Evolutionary conservation across 1,284 basidiomycete species (phyloP), one percentile per base, ranked within the genome.

Genomic region (Inonotus obliquus): DNA sequence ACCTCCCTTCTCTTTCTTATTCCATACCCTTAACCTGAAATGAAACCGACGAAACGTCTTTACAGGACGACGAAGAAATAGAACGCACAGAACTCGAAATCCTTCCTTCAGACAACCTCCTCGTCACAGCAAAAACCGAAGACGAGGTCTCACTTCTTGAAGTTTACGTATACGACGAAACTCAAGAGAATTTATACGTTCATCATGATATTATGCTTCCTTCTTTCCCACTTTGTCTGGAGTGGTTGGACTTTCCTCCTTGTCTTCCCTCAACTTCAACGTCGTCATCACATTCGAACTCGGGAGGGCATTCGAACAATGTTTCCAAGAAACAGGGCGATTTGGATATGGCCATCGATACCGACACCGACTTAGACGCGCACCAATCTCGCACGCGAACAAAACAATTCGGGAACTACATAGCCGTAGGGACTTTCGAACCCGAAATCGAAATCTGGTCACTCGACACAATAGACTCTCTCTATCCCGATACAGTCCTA

Each of bases 381-480:
- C 32, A 32, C 32, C 32, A 32, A 32, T 32, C 41, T 17, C 68
- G 75, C 13, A 67, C 74, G 7, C 67, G 74, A 23, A 70, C 74
- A 13, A 78, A 77, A 65, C 72, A 76, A 60, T 81, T 84, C 63
- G 96, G 96, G 35, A 97, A 90, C 75, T 98, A 91, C 73, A 88
- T 99, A 67, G 97, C 97, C 1, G 96, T 99, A 14, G 96, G 96
- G 10, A 96, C 95, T 2, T 88, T 99, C 67, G 96, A 99, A 68
- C 96, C 96, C 14, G 94, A 96, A 70, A 98, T 99, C 68, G 97
- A 99, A 75, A 95, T 99, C 68, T 99, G 96, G 95, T 94, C 92
- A 48, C 82, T 98, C 66, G 96, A 99, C 72, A 81, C 91, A 25
- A 83, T 99, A 58, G 97, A 99, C 70, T 88, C 93, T 10, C 89